Conservation (phyloP, 1,284 basidiomycete species). For the Marasmius fiardii region DNA sequence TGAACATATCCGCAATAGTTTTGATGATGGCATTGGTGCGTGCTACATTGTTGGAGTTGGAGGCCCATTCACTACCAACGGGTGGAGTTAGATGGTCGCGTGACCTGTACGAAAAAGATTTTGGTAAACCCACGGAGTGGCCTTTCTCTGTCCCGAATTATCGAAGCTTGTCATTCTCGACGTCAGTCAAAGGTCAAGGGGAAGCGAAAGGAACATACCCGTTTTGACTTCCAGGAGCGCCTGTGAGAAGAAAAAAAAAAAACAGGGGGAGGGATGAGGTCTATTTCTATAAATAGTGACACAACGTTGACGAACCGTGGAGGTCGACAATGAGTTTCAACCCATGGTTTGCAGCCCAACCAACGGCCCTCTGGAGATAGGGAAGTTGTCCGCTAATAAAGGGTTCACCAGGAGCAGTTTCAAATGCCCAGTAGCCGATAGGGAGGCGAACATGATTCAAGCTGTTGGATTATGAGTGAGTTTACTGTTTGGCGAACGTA, state of each 20-base stretch:
- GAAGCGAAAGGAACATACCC: constrained; percentile 40
- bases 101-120: not conserved
- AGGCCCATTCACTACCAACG: constrained; percentile 57
- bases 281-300: not conserved
- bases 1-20: constrained; percentile 59
- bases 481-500: too few species aligned
- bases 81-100: not conserved
- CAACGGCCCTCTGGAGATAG: constrained; percentile 68
- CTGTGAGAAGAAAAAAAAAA: constrained; percentile 20
- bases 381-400: constrained; percentile 79
- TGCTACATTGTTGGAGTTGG: constrained; percentile 59
- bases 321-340: constrained; percentile 83
- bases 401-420: constrained; percentile 76
- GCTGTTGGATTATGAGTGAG: constrained; percentile 30
- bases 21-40: constrained; percentile 72
- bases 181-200: not conserved
- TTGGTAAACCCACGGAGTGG: constrained; percentile 39
- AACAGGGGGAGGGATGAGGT: not conserved
- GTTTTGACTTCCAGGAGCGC: constrained; percentile 79
- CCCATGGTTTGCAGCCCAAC: constrained; percentile 73
- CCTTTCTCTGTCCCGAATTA: constrained; percentile 75
- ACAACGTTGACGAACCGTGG: constrained; percentile 49
- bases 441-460: constrained; percentile 86
- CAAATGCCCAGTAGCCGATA: constrained; percentile 92
- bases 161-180: constrained; percentile 55